Conservation (phyloP, 805 yeast genomes). For the Metschnikowia sp. region DNA sequence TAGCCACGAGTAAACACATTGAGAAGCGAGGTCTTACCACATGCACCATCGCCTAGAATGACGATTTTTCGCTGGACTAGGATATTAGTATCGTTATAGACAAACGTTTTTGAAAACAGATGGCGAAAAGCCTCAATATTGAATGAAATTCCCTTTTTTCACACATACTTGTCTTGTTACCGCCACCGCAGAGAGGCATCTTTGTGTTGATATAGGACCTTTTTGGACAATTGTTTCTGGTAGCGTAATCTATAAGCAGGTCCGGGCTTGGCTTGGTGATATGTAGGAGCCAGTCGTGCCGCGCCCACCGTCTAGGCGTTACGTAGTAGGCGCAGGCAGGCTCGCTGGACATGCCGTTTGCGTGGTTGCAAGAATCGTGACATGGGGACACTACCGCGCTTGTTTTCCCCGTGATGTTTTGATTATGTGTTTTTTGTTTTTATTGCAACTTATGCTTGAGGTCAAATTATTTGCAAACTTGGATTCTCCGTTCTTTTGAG, state of each 20-base stretch:
- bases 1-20: slow-evolving; percentile 97
- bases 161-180: slow-evolving; percentile 40
- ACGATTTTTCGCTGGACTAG: slow-evolving; percentile 86
- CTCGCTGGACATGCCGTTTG: too few relatives aligned
- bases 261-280: slow-evolving; percentile 1
- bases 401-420: too few relatives aligned
- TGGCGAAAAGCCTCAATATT: background rate
- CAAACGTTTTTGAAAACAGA: background rate
- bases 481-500: too few relatives aligned
- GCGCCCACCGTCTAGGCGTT: slow-evolving; percentile 1
- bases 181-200: slow-evolving; percentile 45
- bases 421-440: too few relatives aligned
- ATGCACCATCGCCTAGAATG: slow-evolving; percentile 96
- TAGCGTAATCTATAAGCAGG: background rate
- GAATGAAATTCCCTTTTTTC: too few relatives aligned
- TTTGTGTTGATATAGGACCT: background rate
- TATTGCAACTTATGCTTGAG: too few relatives aligned
- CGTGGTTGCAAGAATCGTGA: too few relatives aligned
- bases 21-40: slow-evolving; percentile 93
- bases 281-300: background rate
- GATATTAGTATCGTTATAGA: slow-evolving; percentile 9
- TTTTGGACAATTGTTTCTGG: background rate
- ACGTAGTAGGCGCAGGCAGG: too few relatives aligned
- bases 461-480: too few relatives aligned
- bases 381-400: too few relatives aligned